phyloP scores from a whole-genome alignment of 805 yeast genomes.

The Suhomyces xylopsoci region DNA sequence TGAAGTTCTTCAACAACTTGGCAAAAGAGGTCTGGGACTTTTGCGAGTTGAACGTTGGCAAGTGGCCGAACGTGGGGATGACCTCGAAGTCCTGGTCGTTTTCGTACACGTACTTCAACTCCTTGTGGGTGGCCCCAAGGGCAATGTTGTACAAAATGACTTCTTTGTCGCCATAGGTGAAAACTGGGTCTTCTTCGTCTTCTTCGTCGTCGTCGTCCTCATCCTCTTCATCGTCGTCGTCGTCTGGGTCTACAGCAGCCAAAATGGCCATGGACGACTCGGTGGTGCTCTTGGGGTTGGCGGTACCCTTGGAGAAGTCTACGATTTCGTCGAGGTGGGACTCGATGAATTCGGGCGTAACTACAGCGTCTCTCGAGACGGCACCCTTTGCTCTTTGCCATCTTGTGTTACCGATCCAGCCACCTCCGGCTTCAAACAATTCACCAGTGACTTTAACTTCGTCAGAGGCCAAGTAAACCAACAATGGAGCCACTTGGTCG shows the following conservation, averaged over 20 bases:
- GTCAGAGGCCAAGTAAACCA: slow-evolving; percentile 75
- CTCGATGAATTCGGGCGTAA: slow-evolving; percentile 66
- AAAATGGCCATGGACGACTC: slow-evolving; percentile 82
- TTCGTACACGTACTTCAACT: slow-evolving; percentile 79
- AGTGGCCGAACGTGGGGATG: slow-evolving; percentile 85
- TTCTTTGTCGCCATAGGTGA: slow-evolving; percentile 62
- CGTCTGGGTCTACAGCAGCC: slow-evolving; percentile 52
- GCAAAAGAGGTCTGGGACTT: slow-evolving; percentile 56
- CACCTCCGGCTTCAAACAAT: slow-evolving; percentile 90
- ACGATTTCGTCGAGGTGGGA: slow-evolving; percentile 64
- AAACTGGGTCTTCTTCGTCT: slow-evolving; percentile 44
- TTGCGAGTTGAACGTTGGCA: slow-evolving; percentile 72
- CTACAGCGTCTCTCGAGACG: slow-evolving; percentile 51
- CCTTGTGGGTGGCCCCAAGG: slow-evolving; percentile 77
- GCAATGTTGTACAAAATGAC: slow-evolving; percentile 85
- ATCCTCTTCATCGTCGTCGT: slow-evolving; percentile 43
- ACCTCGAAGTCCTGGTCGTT: slow-evolving; percentile 74
- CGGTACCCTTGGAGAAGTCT: slow-evolving; percentile 56
- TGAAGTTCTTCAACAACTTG: slow-evolving; percentile 71
- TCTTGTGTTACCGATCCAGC: slow-evolving; percentile 93
- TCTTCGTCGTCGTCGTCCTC: slow-evolving; percentile 37
- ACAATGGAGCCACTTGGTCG: slow-evolving; percentile 84
- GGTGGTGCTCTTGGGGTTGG: slow-evolving; percentile 57
- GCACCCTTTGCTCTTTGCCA: slow-evolving; percentile 93
- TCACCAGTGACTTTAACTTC: slow-evolving; percentile 72